Evolutionary conservation across 192 early-diverging fungal genomes (phyloP).

Genomic region (Coemansia nantahalensis): DNA sequence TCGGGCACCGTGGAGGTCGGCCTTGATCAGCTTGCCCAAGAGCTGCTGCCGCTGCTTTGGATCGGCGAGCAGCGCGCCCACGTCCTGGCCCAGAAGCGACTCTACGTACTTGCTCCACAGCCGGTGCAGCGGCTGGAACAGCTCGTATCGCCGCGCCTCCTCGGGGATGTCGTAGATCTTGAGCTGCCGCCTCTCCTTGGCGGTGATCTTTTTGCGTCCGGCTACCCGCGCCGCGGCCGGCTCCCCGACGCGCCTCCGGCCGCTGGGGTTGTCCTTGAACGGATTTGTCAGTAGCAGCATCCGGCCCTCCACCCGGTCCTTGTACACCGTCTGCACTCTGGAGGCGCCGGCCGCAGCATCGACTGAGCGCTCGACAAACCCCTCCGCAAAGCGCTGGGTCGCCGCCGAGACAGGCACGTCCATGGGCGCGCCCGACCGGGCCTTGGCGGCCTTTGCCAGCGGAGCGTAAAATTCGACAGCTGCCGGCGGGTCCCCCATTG

Average conservation of each 20-base stretch:
- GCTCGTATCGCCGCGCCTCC: slow-evolving; percentile 49
- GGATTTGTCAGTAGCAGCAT: slow-evolving; percentile 41
- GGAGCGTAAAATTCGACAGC: slow-evolving; percentile 24
- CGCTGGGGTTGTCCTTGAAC: slow-evolving; percentile 20
- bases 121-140: slow-evolving; percentile 69
- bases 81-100: slow-evolving; percentile 54
- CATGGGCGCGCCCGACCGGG: slow-evolving; percentile 18
- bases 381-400: slow-evolving; percentile 19
- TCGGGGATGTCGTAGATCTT: slow-evolving; percentile 66
- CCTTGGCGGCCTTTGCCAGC: slow-evolving; percentile 15
- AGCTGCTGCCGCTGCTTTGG: slow-evolving; percentile 21
- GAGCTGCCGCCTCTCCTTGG: slow-evolving; percentile 56
- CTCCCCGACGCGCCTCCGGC: slow-evolving; percentile 8
- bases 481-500: too few species aligned
- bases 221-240: neutral
- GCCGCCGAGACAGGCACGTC: slow-evolving; percentile 25
- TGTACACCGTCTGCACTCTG: slow-evolving; percentile 11
- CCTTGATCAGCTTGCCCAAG: slow-evolving; percentile 54
- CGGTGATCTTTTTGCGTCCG: slow-evolving; percentile 59
- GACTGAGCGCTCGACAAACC: slow-evolving; percentile 25
- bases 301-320: slow-evolving; percentile 35
- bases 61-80: slow-evolving; percentile 47
- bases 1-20: slow-evolving; percentile 83
- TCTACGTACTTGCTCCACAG: slow-evolving; percentile 79
- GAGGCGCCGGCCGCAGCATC: slow-evolving; percentile 15